Evolutionary conservation across 768 basidiomycete species (phyloP).

Genomic region (Myochromella boudieri): DNA sequence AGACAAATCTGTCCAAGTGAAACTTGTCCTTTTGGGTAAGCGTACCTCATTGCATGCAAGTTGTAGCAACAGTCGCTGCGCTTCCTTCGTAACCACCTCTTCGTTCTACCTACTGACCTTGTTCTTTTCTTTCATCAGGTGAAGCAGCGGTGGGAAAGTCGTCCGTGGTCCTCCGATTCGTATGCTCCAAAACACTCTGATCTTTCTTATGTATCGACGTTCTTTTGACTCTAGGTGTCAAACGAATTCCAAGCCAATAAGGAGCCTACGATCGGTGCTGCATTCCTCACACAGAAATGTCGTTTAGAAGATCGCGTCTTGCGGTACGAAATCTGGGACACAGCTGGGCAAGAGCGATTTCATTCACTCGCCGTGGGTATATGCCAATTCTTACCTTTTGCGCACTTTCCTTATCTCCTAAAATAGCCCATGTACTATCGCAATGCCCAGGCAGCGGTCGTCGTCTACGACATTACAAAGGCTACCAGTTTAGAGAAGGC

Average conservation of each 20-base stretch:
- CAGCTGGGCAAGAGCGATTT: constrained; percentile 94
- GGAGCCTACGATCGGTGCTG: constrained; percentile 97
- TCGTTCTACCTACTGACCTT: constrained; percentile 6
- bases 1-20: constrained; percentile 96
- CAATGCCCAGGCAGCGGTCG: constrained; percentile 96
- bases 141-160: constrained; percentile 99
- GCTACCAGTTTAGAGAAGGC: constrained; percentile 96
- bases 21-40: constrained; percentile 93
- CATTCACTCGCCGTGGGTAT: constrained; percentile 88
- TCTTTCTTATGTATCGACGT: constrained; percentile 15
- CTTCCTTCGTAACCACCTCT: neutral
- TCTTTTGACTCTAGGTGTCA: constrained; percentile 58
- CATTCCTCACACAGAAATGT: constrained; percentile 94
- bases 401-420: constrained; percentile 14
- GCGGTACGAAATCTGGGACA: constrained; percentile 97
- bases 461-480: constrained; percentile 98
- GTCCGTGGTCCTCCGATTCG: constrained; percentile 96
- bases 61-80: too few relatives aligned
- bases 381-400: constrained; percentile 7
- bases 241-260: constrained; percentile 99
- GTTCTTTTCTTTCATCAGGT: constrained; percentile 53
- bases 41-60: neutral
- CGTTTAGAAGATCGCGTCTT: constrained; percentile 91
- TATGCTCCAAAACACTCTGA: constrained; percentile 37
- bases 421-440: constrained; percentile 96